phyloP scores from a whole-genome alignment of 2,329 filamentous ascomycete genomes.

The Aureobasidium mangrovei region DNA sequence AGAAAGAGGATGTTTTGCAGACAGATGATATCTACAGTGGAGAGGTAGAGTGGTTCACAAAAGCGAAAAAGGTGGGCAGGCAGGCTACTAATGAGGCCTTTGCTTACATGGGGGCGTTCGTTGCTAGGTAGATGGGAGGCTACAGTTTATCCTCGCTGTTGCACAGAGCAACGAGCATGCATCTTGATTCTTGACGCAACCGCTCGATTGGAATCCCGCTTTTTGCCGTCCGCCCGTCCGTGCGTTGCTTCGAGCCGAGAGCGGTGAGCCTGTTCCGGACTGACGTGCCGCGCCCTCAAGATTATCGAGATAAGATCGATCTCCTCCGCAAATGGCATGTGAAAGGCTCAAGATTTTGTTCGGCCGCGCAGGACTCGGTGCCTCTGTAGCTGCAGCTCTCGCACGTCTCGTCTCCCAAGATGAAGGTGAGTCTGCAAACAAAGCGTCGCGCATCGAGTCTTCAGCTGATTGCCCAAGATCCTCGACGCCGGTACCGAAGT shows the following conservation, averaged over 20 bases:
- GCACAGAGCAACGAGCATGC: slow-evolving; percentile 7
- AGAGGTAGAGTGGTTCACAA: slow-evolving; percentile 1
- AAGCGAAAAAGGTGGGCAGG: neutral
- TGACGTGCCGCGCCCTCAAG: no score
- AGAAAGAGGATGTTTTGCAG: neutral
- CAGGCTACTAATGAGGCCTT: slow-evolving; percentile 13
- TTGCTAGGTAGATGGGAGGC: slow-evolving; percentile 7
- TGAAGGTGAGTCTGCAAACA: neutral
- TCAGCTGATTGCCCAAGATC: slow-evolving; percentile 18
- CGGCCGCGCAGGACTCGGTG: no score
- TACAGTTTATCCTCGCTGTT: neutral
- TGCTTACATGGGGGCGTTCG: slow-evolving; percentile 6
- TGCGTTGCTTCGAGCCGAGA: neutral
- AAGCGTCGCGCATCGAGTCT: no score
- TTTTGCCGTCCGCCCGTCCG: neutral
- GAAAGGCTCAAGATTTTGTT: slow-evolving; percentile 2
- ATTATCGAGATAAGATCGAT: no score
- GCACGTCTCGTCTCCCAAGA: neutral
- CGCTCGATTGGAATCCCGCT: neutral
- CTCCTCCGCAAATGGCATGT: neutral
- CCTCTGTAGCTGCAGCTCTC: neutral
- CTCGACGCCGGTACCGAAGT: slow-evolving; percentile 29
- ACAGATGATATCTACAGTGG: slow-evolving; percentile 7
- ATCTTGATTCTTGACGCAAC: neutral
- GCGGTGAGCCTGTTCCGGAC: neutral